Percentiles rank a stretch among this genome's conserved stretches.
phyloP scores from a whole-genome alignment of 148 eudicot genomes.

The Spergularia marina region DNA sequence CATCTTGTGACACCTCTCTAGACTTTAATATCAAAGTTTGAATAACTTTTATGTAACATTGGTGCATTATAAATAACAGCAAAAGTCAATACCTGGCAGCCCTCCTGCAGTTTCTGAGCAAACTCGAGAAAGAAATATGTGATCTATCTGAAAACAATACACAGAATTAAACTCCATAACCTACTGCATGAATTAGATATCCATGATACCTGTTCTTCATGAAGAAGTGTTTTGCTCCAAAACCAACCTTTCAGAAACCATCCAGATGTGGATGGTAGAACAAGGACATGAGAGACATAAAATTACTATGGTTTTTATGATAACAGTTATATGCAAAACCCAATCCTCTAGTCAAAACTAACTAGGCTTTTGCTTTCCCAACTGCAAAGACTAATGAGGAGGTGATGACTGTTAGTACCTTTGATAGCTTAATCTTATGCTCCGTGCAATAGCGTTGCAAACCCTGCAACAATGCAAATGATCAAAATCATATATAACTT shows the following conservation, averaged over 20 bases:
- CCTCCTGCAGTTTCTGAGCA: conserved; percentile 98
- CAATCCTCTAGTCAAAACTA: background rate
- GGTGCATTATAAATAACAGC: conserved; percentile 3
- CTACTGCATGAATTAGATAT: background rate
- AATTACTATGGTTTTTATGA: background rate
- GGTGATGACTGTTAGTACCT: conserved; percentile 42
- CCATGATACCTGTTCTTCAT: background rate
- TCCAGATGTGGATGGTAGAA: background rate
- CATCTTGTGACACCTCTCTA: conserved; percentile 8
- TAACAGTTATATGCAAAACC: conserved; percentile 3
- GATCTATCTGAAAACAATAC: conserved; percentile 70
- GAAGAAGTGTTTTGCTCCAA: background rate
- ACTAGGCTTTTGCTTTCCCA: background rate
- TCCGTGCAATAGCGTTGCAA: conserved; percentile 91
- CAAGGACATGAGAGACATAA: background rate
- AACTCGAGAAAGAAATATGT: conserved; percentile 90
- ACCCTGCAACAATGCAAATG: conserved; percentile 51
- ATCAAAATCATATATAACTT: background rate
- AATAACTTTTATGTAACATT: background rate
- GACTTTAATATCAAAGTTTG: background rate
- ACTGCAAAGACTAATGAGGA: conserved; percentile 5
- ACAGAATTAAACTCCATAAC: conserved; percentile 15
- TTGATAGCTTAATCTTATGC: conserved; percentile 85
- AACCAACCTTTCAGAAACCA: background rate
- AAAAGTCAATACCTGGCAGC: conserved; percentile 66